These are phyloP conservation scores for Albatrellus ellisii DNA, from an alignment of 768 basidiomycete genomes.

Conservation along the genomic window DNA sequence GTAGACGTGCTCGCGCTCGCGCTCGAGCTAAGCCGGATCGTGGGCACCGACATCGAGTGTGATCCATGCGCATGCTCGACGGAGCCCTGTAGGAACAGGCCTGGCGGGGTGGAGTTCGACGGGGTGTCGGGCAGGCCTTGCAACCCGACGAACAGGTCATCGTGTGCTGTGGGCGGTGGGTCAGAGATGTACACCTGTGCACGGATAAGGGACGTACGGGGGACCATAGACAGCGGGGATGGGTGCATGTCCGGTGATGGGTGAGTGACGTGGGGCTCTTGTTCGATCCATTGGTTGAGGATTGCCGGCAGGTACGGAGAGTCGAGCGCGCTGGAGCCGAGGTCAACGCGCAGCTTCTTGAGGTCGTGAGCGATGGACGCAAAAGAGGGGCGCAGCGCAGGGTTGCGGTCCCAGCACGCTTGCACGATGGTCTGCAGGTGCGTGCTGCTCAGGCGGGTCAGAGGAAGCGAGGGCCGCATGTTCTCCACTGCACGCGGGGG, in stretches of 20 bases:
- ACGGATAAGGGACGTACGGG: slow-evolving; percentile 10
- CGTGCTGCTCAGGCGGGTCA: slow-evolving; percentile 21
- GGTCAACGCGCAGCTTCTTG: slow-evolving; percentile 29
- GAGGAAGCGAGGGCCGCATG: slow-evolving; percentile 24
- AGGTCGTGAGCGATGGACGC: slow-evolving; percentile 31
- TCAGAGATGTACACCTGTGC: neutral
- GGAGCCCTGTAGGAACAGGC: no score
- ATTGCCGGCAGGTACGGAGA: slow-evolving; percentile 20
- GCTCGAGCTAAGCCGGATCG: no score
- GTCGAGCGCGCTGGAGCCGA: slow-evolving; percentile 21
- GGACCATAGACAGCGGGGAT: slow-evolving; percentile 11
- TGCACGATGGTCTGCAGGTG: slow-evolving; percentile 32
- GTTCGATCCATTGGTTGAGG: slow-evolving; percentile 11
- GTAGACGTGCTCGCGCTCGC: no score
- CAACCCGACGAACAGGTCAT: no score
- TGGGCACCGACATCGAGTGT: no score
- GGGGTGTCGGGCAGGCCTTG: no score
- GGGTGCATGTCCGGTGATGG: slow-evolving; percentile 19
- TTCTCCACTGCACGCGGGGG: slow-evolving; percentile 17
- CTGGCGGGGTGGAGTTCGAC: no score
- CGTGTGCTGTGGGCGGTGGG: neutral
- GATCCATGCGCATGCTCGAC: no score
- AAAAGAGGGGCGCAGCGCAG: slow-evolving; percentile 40
- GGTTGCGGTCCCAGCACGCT: slow-evolving; percentile 43
- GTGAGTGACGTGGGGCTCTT: slow-evolving; percentile 7